A percentile compares a stretch with the other conserved stretches of the same genome.
Evolutionary conservation across 2,329 filamentous ascomycete species (phyloP).

Genomic region (Chrysoporthe puriensis): DNA sequence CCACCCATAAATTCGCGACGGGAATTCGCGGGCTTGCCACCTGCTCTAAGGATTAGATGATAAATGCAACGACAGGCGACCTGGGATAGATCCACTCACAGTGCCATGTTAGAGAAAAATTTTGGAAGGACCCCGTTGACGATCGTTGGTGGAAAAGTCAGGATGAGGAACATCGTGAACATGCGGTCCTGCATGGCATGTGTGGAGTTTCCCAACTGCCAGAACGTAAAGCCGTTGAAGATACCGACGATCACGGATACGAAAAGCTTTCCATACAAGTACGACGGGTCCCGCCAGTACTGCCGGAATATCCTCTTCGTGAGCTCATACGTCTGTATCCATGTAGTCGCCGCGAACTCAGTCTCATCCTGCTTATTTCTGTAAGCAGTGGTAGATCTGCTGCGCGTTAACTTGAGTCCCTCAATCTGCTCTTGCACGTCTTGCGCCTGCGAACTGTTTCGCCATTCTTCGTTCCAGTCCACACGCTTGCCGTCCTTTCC

Average conservation of each 20-base stretch:
- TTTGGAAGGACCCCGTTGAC: slow-evolving; percentile 79
- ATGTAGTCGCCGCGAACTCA: slow-evolving; percentile 66
- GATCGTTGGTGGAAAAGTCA: slow-evolving; percentile 74
- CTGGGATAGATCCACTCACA: slow-evolving; percentile 39
- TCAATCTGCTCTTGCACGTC: slow-evolving; percentile 39
- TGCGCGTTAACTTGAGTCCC: slow-evolving; percentile 48
- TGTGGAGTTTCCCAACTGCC: slow-evolving; percentile 57
- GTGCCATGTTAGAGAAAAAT: slow-evolving; percentile 65
- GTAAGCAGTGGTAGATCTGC: slow-evolving; percentile 52
- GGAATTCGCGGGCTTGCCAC: slow-evolving; percentile 73
- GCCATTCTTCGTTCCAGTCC: slow-evolving; percentile 45
- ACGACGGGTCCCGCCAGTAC: slow-evolving; percentile 69
- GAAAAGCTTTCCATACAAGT: slow-evolving; percentile 59
- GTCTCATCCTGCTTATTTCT: slow-evolving; percentile 17
- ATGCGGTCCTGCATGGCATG: slow-evolving; percentile 72
- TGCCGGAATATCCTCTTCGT: slow-evolving; percentile 62
- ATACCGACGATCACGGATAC: slow-evolving; percentile 39
- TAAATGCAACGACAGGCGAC: not conserved
- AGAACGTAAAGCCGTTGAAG: slow-evolving; percentile 75
- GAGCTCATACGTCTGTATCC: slow-evolving; percentile 56
- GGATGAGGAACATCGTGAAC: slow-evolving; percentile 77
- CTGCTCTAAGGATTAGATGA: not conserved
- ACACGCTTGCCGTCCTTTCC: slow-evolving; percentile 49
- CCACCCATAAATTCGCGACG: slow-evolving; percentile 82
- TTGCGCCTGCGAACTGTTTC: slow-evolving; percentile 38